Percentiles rank a stretch among this genome's conserved stretches.
Conservation (phyloP, 805 yeast species). For the Metschnikowia hibisci region DNA sequence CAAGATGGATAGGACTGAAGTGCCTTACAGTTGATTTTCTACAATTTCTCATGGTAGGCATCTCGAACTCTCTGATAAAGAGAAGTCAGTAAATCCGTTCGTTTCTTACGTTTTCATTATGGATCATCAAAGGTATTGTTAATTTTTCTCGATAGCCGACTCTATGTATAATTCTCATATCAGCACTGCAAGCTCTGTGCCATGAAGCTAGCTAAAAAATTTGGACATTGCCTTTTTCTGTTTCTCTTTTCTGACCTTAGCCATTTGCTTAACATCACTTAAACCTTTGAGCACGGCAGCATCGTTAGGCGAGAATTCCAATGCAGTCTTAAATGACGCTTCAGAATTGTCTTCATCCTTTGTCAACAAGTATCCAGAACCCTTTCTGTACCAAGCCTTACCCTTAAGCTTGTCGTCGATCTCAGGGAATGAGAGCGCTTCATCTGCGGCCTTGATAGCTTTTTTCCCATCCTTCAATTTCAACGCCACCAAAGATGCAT, state of each 20-base stretch:
- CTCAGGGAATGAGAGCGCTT: constrained; percentile 59
- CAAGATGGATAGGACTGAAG: too few relatives aligned
- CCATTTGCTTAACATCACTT: constrained; percentile 49
- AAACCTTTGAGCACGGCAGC: constrained; percentile 66
- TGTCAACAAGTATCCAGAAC: constrained; percentile 59
- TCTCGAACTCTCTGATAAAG: too few relatives aligned
- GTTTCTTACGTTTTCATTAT: too few relatives aligned
- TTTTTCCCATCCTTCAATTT: constrained; percentile 55
- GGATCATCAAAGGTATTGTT: too few relatives aligned
- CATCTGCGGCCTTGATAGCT: constrained; percentile 56
- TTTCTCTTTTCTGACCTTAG: constrained; percentile 55
- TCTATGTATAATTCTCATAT: too few relatives aligned
- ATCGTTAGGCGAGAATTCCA: constrained; percentile 62
- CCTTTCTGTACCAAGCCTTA: constrained; percentile 85
- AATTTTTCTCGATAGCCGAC: too few relatives aligned
- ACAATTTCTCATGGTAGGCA: too few relatives aligned
- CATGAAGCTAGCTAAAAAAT: constrained; percentile 42
- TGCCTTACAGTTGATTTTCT: too few relatives aligned
- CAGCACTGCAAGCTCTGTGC: neutral
- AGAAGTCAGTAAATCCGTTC: too few relatives aligned
- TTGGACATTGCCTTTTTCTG: constrained; percentile 73
- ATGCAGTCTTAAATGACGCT: constrained; percentile 61
- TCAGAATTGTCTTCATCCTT: constrained; percentile 73
- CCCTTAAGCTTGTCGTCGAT: constrained; percentile 67
- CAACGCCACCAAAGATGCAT: constrained; percentile 69